These are phyloP conservation scores for Trichoderma polysporum DNA, from an alignment of 2,329 filamentous ascomycete genomes.

Conservation along the genomic window DNA sequence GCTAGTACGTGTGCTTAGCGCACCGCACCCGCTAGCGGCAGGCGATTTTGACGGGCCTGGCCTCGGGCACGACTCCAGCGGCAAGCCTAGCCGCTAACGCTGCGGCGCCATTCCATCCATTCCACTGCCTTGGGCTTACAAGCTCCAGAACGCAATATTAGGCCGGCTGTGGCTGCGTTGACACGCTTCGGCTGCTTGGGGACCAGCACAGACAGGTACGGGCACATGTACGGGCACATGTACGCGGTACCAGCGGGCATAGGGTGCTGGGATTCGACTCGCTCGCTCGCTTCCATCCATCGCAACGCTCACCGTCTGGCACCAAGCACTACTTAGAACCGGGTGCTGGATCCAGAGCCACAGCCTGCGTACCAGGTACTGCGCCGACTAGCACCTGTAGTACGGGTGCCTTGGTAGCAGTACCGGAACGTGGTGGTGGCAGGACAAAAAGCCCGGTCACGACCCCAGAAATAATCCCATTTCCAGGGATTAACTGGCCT, in stretches of 20 bases:
- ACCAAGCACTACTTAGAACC: too few species aligned
- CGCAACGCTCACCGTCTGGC: too few species aligned
- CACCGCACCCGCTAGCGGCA: background rate
- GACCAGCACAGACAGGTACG: background rate
- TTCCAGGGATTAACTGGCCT: background rate
- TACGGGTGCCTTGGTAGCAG: background rate
- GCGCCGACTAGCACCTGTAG: background rate
- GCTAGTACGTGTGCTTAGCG: too few species aligned
- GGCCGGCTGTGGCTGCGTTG: background rate
- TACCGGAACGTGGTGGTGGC: background rate
- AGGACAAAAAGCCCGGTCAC: constrained; percentile 5
- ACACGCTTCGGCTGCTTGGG: background rate
- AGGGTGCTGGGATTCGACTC: too few species aligned
- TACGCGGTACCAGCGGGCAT: too few species aligned
- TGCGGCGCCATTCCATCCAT: background rate
- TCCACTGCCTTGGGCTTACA: background rate
- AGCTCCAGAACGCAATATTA: background rate
- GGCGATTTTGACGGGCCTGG: background rate
- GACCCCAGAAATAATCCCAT: constrained; percentile 9
- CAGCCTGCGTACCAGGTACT: too few species aligned
- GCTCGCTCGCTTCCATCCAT: too few species aligned
- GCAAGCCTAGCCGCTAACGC: constrained; percentile 2
- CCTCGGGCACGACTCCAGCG: constrained; percentile 6
- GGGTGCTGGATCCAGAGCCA: too few species aligned
- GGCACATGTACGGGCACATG: background rate